Percentiles rank a stretch among this genome's conserved stretches.
phyloP scores from a whole-genome alignment of 2,329 filamentous ascomycete genomes.

The Thielaviopsis cerberus region DNA sequence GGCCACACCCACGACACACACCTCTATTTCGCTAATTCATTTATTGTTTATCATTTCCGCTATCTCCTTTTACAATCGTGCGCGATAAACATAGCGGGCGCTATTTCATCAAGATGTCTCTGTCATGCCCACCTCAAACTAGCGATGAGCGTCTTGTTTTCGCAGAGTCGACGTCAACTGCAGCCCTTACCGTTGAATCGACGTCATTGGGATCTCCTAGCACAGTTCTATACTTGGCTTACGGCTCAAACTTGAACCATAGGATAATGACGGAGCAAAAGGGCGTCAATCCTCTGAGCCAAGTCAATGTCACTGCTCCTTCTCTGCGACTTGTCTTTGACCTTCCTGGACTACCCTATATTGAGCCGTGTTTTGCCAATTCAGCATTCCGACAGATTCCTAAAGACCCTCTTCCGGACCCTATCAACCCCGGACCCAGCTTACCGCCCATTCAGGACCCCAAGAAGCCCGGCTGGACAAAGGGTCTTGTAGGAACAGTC shows the following conservation, averaged over 20 bases:
- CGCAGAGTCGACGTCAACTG: constrained; percentile 14
- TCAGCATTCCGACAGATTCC: constrained; percentile 41
- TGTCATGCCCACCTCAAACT: constrained; percentile 15
- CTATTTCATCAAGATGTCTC: background rate
- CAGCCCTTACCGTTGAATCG: constrained; percentile 1
- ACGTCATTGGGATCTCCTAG: constrained; percentile 8
- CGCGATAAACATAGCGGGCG: background rate
- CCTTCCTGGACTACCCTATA: constrained; percentile 67
- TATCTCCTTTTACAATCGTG: too few species aligned
- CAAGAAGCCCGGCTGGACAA: constrained; percentile 39
- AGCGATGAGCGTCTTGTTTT: constrained; percentile 22
- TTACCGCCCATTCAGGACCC: constrained; percentile 9
- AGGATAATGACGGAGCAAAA: constrained; percentile 63
- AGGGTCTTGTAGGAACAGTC: constrained; percentile 76
- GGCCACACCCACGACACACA: background rate
- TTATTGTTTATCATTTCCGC: background rate
- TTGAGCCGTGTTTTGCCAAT: constrained; percentile 85
- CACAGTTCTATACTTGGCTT: constrained; percentile 66
- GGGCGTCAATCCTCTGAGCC: constrained; percentile 63
- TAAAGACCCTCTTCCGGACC: constrained; percentile 19
- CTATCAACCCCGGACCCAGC: constrained; percentile 12
- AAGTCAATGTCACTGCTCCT: constrained; percentile 67
- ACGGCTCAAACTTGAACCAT: constrained; percentile 73
- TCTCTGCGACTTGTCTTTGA: constrained; percentile 65
- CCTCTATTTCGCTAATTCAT: background rate